Percentiles rank a stretch among this genome's conserved stretches.
These are phyloP conservation scores for Wickerhamomyces sydowiorum DNA, from an alignment of 805 yeast species.

Conservation along the genomic window DNA sequence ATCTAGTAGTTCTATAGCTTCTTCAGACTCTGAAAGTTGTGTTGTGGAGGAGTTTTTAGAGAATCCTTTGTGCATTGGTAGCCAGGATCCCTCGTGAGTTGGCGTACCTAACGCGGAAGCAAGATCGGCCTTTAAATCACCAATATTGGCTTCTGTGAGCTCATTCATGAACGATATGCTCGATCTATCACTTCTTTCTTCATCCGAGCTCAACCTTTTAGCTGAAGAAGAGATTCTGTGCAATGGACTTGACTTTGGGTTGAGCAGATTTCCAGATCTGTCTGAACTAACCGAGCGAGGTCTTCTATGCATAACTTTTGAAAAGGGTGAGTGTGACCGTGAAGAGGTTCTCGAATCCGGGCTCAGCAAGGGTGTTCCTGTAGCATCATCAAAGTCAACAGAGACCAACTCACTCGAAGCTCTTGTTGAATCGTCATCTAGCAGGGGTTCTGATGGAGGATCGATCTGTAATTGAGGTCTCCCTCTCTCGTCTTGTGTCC, in stretches of 20 bases:
- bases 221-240: background rate
- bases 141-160: background rate
- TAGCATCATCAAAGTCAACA: background rate
- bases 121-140: constrained; percentile 1
- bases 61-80: background rate
- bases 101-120: constrained; percentile 3
- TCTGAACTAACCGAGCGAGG: background rate
- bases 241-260: background rate
- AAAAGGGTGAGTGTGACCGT: background rate
- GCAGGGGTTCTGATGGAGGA: background rate
- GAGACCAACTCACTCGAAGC: background rate
- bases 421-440: background rate
- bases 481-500: background rate
- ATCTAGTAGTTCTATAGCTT: background rate
- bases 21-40: background rate
- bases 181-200: background rate
- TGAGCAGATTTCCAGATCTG: background rate
- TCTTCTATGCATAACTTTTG: background rate
- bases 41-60: constrained; percentile 1
- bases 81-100: constrained; percentile 1
- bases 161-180: constrained; percentile 1
- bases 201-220: background rate
- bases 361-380: background rate
- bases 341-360: background rate
- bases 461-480: constrained; percentile 1